Percentiles rank a stretch among this genome's conserved stretches.
These are phyloP conservation scores for Pestalotiopsis sp. DNA, from an alignment of 2,329 filamentous ascomycete species.

Conservation along the genomic window DNA sequence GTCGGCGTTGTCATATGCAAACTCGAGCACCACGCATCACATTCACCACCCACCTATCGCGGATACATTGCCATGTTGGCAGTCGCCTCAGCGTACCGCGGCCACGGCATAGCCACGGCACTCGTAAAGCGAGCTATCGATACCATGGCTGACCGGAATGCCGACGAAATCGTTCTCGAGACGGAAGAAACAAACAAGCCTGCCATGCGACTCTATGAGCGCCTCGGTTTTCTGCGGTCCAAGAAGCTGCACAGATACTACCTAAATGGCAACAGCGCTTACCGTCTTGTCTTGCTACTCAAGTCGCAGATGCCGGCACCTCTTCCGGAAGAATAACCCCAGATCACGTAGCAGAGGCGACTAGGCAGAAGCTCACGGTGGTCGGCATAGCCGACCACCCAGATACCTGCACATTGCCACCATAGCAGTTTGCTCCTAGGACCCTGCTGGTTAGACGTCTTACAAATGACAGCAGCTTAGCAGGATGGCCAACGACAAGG, in stretches of 20 bases:
- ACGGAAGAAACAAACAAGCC: constrained; percentile 92
- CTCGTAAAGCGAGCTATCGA: constrained; percentile 91
- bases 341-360: not conserved
- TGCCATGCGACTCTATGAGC: constrained; percentile 90
- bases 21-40: constrained; percentile 84
- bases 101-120: constrained; percentile 83
- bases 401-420: no score
- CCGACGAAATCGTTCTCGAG: constrained; percentile 94
- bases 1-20: constrained; percentile 95
- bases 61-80: constrained; percentile 99
- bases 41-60: constrained; percentile 72
- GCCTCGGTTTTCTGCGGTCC: constrained; percentile 86
- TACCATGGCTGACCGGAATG: constrained; percentile 80
- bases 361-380: no score
- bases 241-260: constrained; percentile 96
- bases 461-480: not conserved
- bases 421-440: no score
- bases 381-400: no score
- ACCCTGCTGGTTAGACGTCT: no score
- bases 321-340: not conserved
- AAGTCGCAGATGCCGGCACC: constrained; percentile 44
- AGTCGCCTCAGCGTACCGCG: constrained; percentile 78
- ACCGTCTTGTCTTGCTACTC: constrained; percentile 81
- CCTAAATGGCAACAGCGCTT: constrained; percentile 93
- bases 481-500: not conserved